Evolutionary conservation across 148 eudicot species (phyloP).

Genomic region (Cornus kousa): DNA sequence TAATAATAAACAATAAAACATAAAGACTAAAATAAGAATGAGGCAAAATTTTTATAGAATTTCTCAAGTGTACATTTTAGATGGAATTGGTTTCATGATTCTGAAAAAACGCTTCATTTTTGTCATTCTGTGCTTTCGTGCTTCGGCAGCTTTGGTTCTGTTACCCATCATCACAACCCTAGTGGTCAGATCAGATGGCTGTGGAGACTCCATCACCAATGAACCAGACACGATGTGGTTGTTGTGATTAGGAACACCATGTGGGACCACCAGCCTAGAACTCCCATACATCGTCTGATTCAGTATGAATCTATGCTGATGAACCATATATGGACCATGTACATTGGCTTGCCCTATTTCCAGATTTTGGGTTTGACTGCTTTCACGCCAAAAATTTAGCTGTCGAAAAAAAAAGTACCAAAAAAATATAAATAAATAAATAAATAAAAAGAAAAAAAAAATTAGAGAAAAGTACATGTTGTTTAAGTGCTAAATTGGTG

Average conservation of each 20-base stretch:
- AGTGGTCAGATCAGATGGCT: background rate
- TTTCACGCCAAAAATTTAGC: background rate
- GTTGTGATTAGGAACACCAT: background rate
- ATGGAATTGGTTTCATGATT: too few species aligned
- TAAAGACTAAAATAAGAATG: too few species aligned
- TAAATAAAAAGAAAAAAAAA: too few species aligned
- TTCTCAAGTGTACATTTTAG: too few species aligned
- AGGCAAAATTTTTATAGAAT: too few species aligned
- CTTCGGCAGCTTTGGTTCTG: conserved; percentile 19
- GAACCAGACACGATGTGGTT: background rate
- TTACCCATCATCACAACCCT: background rate
- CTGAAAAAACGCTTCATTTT: background rate
- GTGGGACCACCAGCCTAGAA: background rate
- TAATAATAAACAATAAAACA: too few species aligned
- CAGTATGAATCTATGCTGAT: background rate
- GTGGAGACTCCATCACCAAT: background rate
- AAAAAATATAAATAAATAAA: too few species aligned
- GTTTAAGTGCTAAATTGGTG: conserved; percentile 2
- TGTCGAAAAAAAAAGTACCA: background rate
- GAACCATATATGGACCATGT: background rate
- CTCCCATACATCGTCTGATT: background rate
- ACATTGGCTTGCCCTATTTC: background rate
- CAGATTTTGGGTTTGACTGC: background rate
- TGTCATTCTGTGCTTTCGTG: conserved; percentile 14
- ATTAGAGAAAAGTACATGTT: conserved; percentile 5